phyloP scores from a whole-genome alignment of 805 yeast genomes.

The Spathaspora passalidarum region DNA sequence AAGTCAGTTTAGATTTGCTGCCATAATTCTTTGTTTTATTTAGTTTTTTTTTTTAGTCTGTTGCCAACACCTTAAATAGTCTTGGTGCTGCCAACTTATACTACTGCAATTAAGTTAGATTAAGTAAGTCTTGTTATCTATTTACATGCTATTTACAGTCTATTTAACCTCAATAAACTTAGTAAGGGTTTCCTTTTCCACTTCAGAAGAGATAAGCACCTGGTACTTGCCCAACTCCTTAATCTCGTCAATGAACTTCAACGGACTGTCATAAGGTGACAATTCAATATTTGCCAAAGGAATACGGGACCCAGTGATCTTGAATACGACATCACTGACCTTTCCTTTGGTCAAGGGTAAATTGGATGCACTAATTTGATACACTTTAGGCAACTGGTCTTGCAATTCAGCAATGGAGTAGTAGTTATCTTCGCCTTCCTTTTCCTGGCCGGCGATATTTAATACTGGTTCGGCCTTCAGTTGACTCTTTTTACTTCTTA shows the following conservation, averaged over 20 bases:
- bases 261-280: conserved; percentile 3
- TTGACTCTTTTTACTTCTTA: conserved; percentile 16
- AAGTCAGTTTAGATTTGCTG: no score
- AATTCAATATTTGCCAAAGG: conserved; percentile 22
- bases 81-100: no score
- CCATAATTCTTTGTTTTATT: no score
- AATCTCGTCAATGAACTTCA: conserved; percentile 11
- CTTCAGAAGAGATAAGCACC: conserved; percentile 8
- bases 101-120: no score
- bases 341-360: conserved; percentile 26
- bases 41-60: no score
- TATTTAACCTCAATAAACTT: conserved; percentile 7
- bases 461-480: not conserved
- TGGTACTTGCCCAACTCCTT: conserved; percentile 21
- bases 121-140: not conserved
- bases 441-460: not conserved
- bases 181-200: conserved; percentile 3
- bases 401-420: conserved; percentile 31
- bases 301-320: conserved; percentile 30
- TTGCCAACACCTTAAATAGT: no score
- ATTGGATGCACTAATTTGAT: conserved; percentile 16
- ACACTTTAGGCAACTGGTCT: conserved; percentile 24
- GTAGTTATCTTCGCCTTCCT: not conserved
- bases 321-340: conserved; percentile 23
- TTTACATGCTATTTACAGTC: conserved; percentile 2